Conservation (phyloP, 169 alveolate species). For the Plasmodium sp. region DNA sequence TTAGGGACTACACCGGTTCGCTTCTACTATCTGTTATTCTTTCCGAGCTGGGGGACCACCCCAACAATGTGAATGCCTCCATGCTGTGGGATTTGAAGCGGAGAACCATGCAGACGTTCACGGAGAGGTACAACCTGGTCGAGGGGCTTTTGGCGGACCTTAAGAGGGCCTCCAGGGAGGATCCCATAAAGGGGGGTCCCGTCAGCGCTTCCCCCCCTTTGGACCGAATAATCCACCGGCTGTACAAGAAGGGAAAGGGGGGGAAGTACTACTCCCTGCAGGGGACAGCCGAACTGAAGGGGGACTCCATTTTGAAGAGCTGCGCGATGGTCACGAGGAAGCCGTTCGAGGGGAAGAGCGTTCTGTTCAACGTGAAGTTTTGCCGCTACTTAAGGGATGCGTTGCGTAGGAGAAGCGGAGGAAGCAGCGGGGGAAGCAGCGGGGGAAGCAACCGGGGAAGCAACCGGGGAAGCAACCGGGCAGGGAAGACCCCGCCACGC, state of each 20-base stretch:
- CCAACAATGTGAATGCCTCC: constrained; percentile 88
- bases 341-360: background rate
- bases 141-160: background rate
- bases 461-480: background rate
- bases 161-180: background rate
- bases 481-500: background rate
- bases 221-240: constrained; percentile 3
- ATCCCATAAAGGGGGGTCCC: background rate
- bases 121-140: constrained; percentile 31
- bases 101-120: constrained; percentile 52
- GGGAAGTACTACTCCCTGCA: background rate
- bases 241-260: constrained; percentile 26
- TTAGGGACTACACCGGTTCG: constrained; percentile 87
- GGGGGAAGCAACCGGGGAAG: too few species aligned
- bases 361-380: background rate
- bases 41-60: constrained; percentile 89
- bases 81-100: constrained; percentile 79
- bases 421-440: background rate
- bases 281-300: background rate
- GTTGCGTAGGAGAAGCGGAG: background rate
- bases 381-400: constrained; percentile 18
- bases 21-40: constrained; percentile 83
- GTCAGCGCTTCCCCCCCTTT: background rate
- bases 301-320: background rate
- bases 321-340: constrained; percentile 1